phyloP scores from a whole-genome alignment of 805 yeast genomes.

The Saccharomyces kudriavzevii region DNA sequence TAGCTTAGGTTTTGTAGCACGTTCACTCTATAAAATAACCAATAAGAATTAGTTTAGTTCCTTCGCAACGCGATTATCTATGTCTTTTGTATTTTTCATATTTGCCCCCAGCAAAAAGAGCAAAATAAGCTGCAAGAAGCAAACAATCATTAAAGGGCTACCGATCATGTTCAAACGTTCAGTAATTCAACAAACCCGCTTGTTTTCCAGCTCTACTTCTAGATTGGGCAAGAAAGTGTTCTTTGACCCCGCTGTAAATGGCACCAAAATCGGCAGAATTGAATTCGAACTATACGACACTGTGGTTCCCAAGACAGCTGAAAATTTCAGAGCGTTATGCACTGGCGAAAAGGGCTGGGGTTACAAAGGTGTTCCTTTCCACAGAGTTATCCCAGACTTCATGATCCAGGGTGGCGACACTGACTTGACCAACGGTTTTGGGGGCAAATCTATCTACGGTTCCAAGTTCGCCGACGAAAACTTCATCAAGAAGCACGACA shows the following conservation, averaged over 20 bases:
- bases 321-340: slow-evolving; percentile 71
- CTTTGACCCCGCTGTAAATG: slow-evolving; percentile 50
- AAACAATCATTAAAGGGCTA: not conserved
- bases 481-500: slow-evolving; percentile 64
- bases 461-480: slow-evolving; percentile 51
- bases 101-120: not conserved
- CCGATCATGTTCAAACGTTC: slow-evolving; percentile 16
- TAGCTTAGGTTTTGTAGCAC: slow-evolving; percentile 16
- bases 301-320: slow-evolving; percentile 67
- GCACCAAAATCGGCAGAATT: slow-evolving; percentile 34
- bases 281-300: slow-evolving; percentile 31
- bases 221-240: slow-evolving; percentile 46
- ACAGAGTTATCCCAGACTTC: slow-evolving; percentile 89
- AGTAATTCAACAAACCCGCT: slow-evolving; percentile 32
- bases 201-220: slow-evolving; percentile 42
- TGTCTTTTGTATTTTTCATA: not conserved
- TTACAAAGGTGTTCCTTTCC: slow-evolving; percentile 78
- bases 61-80: not conserved
- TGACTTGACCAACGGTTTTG: slow-evolving; percentile 81
- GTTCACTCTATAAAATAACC: not conserved
- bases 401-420: slow-evolving; percentile 96
- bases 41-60: not conserved
- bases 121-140: not conserved
- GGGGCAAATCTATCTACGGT: slow-evolving; percentile 86
- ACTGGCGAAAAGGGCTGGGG: slow-evolving; percentile 90